Conservation (phyloP, 1,139 yeast species). For the Pichia sp. region DNA sequence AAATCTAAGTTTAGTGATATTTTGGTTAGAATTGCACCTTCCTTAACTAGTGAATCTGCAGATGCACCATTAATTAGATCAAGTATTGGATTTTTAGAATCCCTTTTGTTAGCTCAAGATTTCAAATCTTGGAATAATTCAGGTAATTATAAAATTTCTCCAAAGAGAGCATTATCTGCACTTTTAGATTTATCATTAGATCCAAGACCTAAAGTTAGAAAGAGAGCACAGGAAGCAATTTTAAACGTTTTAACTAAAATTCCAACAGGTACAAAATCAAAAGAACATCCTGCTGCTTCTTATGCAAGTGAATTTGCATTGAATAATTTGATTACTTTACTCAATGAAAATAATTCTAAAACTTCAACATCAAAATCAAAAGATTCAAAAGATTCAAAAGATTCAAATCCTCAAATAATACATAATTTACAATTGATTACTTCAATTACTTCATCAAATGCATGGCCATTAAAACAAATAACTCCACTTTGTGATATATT, state of each 20-base stretch:
- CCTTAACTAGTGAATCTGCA: conserved; percentile 60
- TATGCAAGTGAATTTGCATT: conserved; percentile 66
- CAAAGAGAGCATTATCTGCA: conserved; percentile 77
- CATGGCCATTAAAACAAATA: conserved; percentile 73
- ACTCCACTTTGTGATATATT: conserved; percentile 72
- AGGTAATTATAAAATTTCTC: conserved; percentile 51
- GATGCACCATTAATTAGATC: conserved; percentile 86
- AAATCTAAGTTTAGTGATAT: conserved; percentile 72
- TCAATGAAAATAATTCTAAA: conserved; percentile 33
- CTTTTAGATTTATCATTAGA: conserved; percentile 76
- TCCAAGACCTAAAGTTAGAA: conserved; percentile 91
- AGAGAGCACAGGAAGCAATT: conserved; percentile 88
- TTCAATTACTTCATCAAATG: conserved; percentile 61
- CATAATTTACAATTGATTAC: conserved; percentile 73
- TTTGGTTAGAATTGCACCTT: conserved; percentile 73
- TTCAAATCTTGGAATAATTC: conserved; percentile 63
- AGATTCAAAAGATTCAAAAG: conserved; percentile 16
- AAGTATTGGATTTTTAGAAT: conserved; percentile 78
- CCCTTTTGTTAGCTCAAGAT: conserved; percentile 76
- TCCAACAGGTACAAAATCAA: conserved; percentile 71
- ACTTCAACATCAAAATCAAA: conserved; percentile 9
- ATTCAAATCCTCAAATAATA: conserved; percentile 52
- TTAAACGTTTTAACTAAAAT: conserved; percentile 50
- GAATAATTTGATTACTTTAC: conserved; percentile 43
- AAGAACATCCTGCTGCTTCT: conserved; percentile 69